phyloP scores from a whole-genome alignment of 1,284 basidiomycete species.

The Moesziomyces globuligerus region DNA sequence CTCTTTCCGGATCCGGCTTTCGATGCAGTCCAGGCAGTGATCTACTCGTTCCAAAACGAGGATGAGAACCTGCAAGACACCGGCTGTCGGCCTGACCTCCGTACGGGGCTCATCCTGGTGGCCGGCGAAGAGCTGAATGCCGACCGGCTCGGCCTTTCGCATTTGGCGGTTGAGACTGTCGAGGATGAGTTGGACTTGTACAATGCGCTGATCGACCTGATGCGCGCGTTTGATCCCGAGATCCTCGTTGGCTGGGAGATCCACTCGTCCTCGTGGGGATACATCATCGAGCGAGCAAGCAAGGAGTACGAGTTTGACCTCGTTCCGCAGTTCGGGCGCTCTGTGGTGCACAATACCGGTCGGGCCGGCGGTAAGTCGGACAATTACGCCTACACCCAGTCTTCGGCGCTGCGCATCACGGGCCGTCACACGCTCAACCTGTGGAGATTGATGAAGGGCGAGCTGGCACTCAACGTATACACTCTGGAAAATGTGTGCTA shows the following conservation, averaged over 20 bases:
- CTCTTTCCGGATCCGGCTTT: constrained; percentile 77
- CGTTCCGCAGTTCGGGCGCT: constrained; percentile 67
- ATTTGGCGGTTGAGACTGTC: constrained; percentile 72
- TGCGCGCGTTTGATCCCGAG: constrained; percentile 86
- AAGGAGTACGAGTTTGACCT: constrained; percentile 64
- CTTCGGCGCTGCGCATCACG: constrained; percentile 82
- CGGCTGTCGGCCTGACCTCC: constrained; percentile 48
- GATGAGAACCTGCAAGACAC: constrained; percentile 67
- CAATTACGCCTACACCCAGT: constrained; percentile 76
- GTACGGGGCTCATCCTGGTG: constrained; percentile 53
- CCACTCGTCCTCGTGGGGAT: constrained; percentile 89
- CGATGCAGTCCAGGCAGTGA: constrained; percentile 79
- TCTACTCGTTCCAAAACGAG: constrained; percentile 76
- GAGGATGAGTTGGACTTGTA: constrained; percentile 83
- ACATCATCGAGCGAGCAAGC: constrained; percentile 77
- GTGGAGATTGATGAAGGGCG: constrained; percentile 90
- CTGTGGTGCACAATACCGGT: constrained; percentile 56
- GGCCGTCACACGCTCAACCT: constrained; percentile 92
- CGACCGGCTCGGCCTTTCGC: constrained; percentile 50
- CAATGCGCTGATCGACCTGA: constrained; percentile 80
- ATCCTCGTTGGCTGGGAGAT: constrained; percentile 92
- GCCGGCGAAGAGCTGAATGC: constrained; percentile 7
- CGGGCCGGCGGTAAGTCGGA: constrained; percentile 55
- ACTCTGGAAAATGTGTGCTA: constrained; percentile 88
- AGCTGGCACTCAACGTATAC: constrained; percentile 82